Percentiles rank a stretch among this genome's conserved stretches.
Conservation (phyloP, 2,329 filamentous ascomycete genomes). For the Colletotrichum sp. region DNA sequence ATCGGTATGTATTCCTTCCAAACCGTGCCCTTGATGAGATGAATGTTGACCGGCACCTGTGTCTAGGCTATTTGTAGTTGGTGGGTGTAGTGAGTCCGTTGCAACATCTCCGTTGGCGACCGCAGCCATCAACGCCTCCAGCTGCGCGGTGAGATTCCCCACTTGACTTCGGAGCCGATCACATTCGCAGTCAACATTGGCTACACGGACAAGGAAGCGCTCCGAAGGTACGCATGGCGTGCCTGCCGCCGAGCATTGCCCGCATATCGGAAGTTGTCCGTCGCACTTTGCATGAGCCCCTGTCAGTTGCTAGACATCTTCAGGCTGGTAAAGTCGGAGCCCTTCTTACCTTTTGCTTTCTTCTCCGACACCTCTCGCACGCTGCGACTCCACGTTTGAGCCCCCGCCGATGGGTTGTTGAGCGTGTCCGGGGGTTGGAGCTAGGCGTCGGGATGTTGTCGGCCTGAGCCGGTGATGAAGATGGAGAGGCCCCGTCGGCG, state of each 20-base stretch:
- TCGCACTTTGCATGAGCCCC: not conserved
- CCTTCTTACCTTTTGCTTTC: conserved; percentile 4
- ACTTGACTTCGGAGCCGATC: not conserved
- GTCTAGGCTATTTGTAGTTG: not conserved
- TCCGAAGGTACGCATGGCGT: conserved; percentile 6
- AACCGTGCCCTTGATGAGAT: rapidly evolving
- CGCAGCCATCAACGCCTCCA: not conserved
- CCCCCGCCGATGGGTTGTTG: not conserved
- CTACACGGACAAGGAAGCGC: not conserved
- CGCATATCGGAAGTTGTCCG: conserved; percentile 7
- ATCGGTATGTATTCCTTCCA: not conserved
- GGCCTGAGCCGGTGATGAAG: not conserved
- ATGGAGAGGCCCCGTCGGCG: not conserved
- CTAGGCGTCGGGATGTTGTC: not conserved
- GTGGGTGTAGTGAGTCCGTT: not conserved
- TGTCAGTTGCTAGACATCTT: not conserved
- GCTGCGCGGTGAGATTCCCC: not conserved
- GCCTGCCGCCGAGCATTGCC: not conserved
- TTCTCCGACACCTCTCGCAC: conserved; percentile 7
- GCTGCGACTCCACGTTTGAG: conserved; percentile 5
- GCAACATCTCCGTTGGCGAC: not conserved
- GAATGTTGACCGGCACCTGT: rapidly evolving
- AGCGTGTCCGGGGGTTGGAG: not conserved
- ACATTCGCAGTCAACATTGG: not conserved
- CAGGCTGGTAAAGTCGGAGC: rapidly evolving